Conservation (phyloP, 495 filamentous ascomycete genomes). For the Trichoderma orchidacearum region DNA sequence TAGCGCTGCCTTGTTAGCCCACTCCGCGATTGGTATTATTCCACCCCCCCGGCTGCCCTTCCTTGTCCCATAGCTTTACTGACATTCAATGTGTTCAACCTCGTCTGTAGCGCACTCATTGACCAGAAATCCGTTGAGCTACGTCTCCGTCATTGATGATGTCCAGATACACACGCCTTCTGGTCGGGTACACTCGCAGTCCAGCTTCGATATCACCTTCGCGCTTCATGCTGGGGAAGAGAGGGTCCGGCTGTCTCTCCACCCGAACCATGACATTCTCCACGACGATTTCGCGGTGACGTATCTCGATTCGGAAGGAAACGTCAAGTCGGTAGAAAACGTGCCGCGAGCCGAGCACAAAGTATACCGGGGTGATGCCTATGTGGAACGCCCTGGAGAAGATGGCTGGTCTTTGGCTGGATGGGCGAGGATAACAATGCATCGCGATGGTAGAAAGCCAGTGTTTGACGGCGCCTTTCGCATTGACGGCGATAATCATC, state of each 20-base stretch:
- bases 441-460: slow-evolving; percentile 60
- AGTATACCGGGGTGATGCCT: slow-evolving; percentile 71
- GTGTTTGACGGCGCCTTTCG: slow-evolving; percentile 89
- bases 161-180: slow-evolving; percentile 65
- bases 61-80: not conserved
- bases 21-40: slow-evolving; percentile 16
- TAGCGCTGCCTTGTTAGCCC: slow-evolving; percentile 14
- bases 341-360: slow-evolving; percentile 60
- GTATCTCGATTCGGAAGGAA: slow-evolving; percentile 58
- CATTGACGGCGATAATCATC: slow-evolving; percentile 67
- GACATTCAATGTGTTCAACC: not conserved
- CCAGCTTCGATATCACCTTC: slow-evolving; percentile 75
- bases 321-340: slow-evolving; percentile 41
- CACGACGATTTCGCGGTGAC: slow-evolving; percentile 59
- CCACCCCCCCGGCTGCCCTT: not conserved
- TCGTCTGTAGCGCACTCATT: slow-evolving; percentile 49
- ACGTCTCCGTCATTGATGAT: slow-evolving; percentile 60
- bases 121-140: slow-evolving; percentile 60
- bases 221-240: slow-evolving; percentile 51
- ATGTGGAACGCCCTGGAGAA: slow-evolving; percentile 46
- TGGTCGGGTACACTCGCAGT: slow-evolving; percentile 62
- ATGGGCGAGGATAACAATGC: slow-evolving; percentile 71
- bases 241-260: slow-evolving; percentile 63
- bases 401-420: slow-evolving; percentile 66
- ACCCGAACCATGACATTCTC: slow-evolving; percentile 88